Base-by-base conservation (phyloP, 1,284 basidiomycete genomes). In the Naganishia sp. region DNA sequence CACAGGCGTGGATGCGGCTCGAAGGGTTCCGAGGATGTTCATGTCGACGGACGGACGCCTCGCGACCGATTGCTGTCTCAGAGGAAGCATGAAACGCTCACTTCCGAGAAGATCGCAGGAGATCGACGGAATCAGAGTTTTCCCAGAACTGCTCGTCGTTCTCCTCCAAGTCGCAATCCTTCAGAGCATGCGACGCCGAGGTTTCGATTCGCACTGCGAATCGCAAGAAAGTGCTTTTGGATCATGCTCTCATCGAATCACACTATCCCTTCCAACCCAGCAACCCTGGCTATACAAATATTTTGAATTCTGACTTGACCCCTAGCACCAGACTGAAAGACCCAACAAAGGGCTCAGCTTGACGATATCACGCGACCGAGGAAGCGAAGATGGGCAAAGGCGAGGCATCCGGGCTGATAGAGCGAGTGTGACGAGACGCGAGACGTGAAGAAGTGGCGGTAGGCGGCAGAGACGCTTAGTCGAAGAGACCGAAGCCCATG, bases 401-500 rank as follows among this genome's bases (percentile, higher is more conserved):
- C 18, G n/a, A 23, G 52, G 2, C n/a, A 32, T 41, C 32, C 52
- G 39, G 35, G 32, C 39, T 31, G 52, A 21, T n/a, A 35, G 23
- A 46, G 23, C 23, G 23, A 28, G 28, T 13, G 50, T 11, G 11
- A 23, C 25, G 10, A 15, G 50, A 28, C n/a, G 18, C 23, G 25
- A 54, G 52, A 54, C 45, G 47, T 47, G 58, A 61, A 41, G 28
- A n/a, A n/a, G 7, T 7, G 7, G 52, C 5, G 31, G 35, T 54
- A 46, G 13, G 10, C 10, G 13, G 42, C 58, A 9, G 39, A 61
- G 32, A 61, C 47, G 80, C 71, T 85, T 84, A 90, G 82, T 90
- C 89, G 84, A 90, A 90, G 69, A 90, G 84, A 84, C 88, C 88
- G 84, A 90, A 90, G 81, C 88, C 91, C 92, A 94, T 94, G 82